Percentiles rank a stretch among this genome's conserved stretches.
Conservation (phyloP, 2,329 filamentous ascomycete genomes). For the Didymosphaeria variabile region DNA sequence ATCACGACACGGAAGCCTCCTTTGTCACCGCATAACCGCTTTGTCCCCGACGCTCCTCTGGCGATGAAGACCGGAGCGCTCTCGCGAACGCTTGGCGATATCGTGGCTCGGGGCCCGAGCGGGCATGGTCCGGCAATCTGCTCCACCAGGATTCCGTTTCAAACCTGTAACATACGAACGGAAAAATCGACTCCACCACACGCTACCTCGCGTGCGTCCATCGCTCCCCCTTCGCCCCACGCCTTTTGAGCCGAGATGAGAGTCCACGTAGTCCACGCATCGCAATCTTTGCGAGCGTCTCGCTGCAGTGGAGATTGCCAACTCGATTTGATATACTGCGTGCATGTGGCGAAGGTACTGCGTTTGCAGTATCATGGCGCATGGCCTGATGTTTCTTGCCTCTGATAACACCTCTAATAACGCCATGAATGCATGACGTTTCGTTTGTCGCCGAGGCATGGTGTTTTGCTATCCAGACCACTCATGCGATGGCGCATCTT, state of each 20-base stretch:
- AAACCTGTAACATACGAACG: slow-evolving; percentile 8
- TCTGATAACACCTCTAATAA: background rate
- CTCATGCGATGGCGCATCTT: background rate
- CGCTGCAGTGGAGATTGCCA: slow-evolving; percentile 7
- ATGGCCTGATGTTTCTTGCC: slow-evolving; percentile 1
- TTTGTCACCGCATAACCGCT: background rate
- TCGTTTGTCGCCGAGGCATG: slow-evolving; percentile 13
- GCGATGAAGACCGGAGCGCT: slow-evolving; percentile 6
- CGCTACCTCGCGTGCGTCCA: background rate
- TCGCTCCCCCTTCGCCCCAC: background rate
- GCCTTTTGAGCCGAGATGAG: slow-evolving; percentile 6
- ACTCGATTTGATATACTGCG: background rate
- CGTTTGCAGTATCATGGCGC: background rate
- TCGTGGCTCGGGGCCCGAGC: slow-evolving; percentile 5
- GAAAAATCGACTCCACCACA: slow-evolving; percentile 15
- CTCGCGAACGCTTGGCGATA: background rate
- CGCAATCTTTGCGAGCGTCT: slow-evolving; percentile 1
- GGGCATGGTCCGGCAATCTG: slow-evolving; percentile 7
- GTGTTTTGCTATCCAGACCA: background rate
- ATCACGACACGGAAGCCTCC: background rate
- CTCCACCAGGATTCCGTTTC: slow-evolving; percentile 9
- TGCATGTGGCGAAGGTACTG: background rate
- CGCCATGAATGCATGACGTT: slow-evolving; percentile 9
- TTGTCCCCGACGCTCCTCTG: background rate
- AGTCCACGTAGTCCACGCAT: background rate